phyloP scores from a whole-genome alignment of 306 rosid genomes.

The Geum urbanum region DNA sequence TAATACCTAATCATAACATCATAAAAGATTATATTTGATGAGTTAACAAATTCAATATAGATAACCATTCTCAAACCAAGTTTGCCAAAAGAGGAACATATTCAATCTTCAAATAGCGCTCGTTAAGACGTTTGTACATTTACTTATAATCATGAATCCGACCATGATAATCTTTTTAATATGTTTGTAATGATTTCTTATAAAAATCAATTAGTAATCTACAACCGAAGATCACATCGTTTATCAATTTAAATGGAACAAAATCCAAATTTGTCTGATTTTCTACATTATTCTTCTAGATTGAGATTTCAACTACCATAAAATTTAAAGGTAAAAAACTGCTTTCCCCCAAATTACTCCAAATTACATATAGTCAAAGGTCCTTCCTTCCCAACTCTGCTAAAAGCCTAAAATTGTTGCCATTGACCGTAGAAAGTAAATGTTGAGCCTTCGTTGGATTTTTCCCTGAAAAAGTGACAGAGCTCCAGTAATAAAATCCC shows the following conservation, averaged over 20 bases:
- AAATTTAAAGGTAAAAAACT: too few species aligned
- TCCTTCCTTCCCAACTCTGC: background rate
- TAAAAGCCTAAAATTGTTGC: background rate
- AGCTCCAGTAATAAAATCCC: conserved; percentile 2
- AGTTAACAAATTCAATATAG: background rate
- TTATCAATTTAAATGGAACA: background rate
- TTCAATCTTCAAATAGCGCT: background rate
- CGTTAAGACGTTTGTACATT: background rate
- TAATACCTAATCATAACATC: background rate
- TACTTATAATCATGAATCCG: background rate
- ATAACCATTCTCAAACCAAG: background rate
- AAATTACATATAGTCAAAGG: too few species aligned
- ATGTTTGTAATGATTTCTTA: background rate
- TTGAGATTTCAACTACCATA: background rate
- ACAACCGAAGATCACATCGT: background rate
- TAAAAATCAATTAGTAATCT: background rate
- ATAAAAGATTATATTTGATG: background rate
- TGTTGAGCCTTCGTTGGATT: background rate
- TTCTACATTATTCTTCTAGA: background rate
- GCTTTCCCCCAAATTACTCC: too few species aligned
- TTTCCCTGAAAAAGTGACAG: background rate
- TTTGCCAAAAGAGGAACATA: background rate
- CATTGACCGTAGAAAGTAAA: background rate
- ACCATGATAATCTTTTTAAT: background rate
- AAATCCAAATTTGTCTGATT: background rate